A percentile compares a stretch with the other conserved stretches of the same genome.
phyloP scores from a whole-genome alignment of 2,329 filamentous ascomycete species.

The Alternaria hordeiaustralica region DNA sequence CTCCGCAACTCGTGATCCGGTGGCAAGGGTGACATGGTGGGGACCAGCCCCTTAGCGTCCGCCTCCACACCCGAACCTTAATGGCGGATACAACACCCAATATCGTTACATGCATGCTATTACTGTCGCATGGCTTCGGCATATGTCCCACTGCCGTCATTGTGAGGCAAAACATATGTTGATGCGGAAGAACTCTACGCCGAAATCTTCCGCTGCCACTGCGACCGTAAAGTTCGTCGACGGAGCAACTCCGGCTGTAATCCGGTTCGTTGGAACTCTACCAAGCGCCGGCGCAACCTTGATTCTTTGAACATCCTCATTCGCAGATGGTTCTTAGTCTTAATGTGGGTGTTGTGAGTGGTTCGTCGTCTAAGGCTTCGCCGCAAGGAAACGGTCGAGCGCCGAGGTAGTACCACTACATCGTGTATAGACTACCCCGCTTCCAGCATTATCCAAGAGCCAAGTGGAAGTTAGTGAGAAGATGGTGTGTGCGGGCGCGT shows the following conservation, averaged over 20 bases:
- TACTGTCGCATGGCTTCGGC: not conserved
- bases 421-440: not conserved
- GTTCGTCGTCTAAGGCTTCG: not conserved
- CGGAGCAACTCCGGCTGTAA: not conserved
- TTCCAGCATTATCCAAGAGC: not conserved
- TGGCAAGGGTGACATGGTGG: not conserved
- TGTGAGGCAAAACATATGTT: not conserved
- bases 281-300: not conserved
- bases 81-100: not conserved
- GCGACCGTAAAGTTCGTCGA: not conserved
- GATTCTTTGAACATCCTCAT: not conserved
- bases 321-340: not conserved
- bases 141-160: not conserved
- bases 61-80: not conserved
- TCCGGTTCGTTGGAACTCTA: not conserved
- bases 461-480: not conserved
- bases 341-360: not conserved
- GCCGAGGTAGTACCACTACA: not conserved
- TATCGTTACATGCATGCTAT: not conserved
- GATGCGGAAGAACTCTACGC: slow-evolving; percentile 8
- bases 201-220: slow-evolving; percentile 1
- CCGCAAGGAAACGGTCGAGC: not conserved
- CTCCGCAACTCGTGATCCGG: not conserved
- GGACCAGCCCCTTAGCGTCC: not conserved
- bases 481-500: not conserved